Percentiles rank a stretch among this genome's conserved stretches.
Conservation (phyloP, 2,329 filamentous ascomycete genomes). For the Raffaelea albimanens region DNA sequence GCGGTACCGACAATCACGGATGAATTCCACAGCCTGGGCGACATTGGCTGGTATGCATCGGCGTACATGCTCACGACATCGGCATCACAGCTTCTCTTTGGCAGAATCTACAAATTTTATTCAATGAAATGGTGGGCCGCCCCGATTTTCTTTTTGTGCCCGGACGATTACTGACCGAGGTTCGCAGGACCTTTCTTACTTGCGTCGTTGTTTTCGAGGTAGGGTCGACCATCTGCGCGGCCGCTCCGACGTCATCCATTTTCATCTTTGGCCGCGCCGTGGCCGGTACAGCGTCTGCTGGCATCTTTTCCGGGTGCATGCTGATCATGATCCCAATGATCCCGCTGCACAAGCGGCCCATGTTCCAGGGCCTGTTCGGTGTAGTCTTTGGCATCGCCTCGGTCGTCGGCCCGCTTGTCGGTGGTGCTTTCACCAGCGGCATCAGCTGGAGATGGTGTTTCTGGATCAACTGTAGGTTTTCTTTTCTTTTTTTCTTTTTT, state of each 20-base stretch:
- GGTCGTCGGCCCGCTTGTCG: conserved; percentile 42
- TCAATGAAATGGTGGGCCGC: conserved; percentile 34
- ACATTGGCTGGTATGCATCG: conserved; percentile 57
- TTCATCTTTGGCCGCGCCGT: conserved; percentile 50
- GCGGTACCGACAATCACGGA: conserved; percentile 47
- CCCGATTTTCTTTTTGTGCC: not conserved
- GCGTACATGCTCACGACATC: conserved; percentile 52
- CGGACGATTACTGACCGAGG: too few species aligned
- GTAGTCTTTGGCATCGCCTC: conserved; percentile 46
- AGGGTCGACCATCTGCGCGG: conserved; percentile 45
- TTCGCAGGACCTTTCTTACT: conserved; percentile 35
- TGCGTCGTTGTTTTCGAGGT: conserved; percentile 43
- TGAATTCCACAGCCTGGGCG: conserved; percentile 46
- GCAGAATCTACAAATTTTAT: conserved; percentile 45
- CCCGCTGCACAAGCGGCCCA: conserved; percentile 49
- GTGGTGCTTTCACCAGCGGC: conserved; percentile 42
- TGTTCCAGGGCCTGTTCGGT: conserved; percentile 48
- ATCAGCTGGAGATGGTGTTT: conserved; percentile 50
- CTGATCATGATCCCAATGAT: conserved; percentile 49
- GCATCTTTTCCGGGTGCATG: conserved; percentile 48
- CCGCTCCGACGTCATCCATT: conserved; percentile 40
- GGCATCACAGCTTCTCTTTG: conserved; percentile 44
- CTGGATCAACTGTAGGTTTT: conserved; percentile 36
- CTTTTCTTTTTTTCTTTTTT: not conserved
- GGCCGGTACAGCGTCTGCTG: conserved; percentile 45